Percentiles rank a stretch among this genome's conserved stretches.
phyloP scores from a whole-genome alignment of 106 monocot species.

The Hemerocallis citrina region DNA sequence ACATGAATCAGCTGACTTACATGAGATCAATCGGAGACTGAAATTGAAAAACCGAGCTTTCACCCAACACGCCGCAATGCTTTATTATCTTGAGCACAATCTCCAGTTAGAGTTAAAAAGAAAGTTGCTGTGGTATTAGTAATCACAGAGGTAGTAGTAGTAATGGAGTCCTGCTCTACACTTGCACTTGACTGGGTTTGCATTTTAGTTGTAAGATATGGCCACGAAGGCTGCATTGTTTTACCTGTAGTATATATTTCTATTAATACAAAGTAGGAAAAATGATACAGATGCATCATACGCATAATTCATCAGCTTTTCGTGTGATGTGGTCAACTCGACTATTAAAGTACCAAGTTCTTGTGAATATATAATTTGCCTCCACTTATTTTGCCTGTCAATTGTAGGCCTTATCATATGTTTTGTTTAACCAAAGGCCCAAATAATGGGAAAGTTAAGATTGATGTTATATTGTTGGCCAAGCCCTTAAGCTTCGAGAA shows the following conservation, averaged over 20 bases:
- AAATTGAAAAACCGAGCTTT: background rate
- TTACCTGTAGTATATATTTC: constrained; percentile 6
- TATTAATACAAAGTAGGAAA: background rate
- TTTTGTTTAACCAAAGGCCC: too few relatives aligned
- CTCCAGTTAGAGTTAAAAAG: constrained; percentile 13
- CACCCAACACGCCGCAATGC: background rate
- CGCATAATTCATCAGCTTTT: too few relatives aligned
- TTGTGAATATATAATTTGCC: too few relatives aligned
- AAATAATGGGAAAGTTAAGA: too few relatives aligned
- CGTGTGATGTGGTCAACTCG: too few relatives aligned
- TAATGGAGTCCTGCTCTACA: constrained; percentile 8
- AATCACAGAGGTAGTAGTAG: constrained; percentile 3
- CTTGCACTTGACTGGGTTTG: constrained; percentile 12
- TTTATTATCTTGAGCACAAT: constrained; percentile 7
- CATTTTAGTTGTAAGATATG: constrained; percentile 19
- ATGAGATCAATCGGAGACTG: background rate
- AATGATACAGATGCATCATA: too few relatives aligned
- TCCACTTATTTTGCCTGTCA: too few relatives aligned
- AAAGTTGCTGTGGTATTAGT: constrained; percentile 17
- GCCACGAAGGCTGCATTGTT: constrained; percentile 17
- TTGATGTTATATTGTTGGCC: too few relatives aligned
- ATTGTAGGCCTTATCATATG: too few relatives aligned
- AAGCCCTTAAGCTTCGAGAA: too few relatives aligned
- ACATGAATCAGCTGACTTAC: constrained; percentile 8
- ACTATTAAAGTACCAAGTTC: too few relatives aligned